These are phyloP conservation scores for Xylaria arbuscula DNA, from an alignment of 2,329 filamentous ascomycete species.

Conservation along the genomic window DNA sequence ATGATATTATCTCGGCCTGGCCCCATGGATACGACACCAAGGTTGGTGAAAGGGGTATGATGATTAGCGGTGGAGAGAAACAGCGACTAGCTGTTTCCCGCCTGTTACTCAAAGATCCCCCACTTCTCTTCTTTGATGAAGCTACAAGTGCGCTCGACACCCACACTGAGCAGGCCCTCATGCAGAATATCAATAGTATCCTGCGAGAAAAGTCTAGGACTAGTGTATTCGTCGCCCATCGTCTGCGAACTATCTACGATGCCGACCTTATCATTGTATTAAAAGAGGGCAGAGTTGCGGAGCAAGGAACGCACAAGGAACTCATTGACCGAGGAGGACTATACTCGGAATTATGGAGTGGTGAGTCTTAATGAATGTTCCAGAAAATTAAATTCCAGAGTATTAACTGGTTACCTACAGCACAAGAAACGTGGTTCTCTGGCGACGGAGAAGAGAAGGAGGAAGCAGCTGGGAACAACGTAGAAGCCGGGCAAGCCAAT, in stretches of 20 bases:
- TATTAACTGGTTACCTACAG: constrained; percentile 27
- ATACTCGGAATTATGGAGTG: constrained; percentile 91
- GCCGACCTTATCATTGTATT: constrained; percentile 93
- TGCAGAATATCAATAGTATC: constrained; percentile 93
- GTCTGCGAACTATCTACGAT: constrained; percentile 92
- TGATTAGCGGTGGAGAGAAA: constrained; percentile 96
- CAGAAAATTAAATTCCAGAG: no score
- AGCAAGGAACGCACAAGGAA: constrained; percentile 87
- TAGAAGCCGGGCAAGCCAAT: neutral
- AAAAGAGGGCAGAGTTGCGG: constrained; percentile 84
- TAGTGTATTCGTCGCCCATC: constrained; percentile 94
- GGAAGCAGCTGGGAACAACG: neutral
- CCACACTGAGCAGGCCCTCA: constrained; percentile 89
- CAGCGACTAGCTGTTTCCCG: constrained; percentile 87
- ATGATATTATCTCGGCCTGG: constrained; percentile 82
- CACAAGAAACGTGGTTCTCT: constrained; percentile 37
- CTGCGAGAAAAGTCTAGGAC: constrained; percentile 88
- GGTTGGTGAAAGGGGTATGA: constrained; percentile 93
- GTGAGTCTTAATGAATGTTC: constrained; percentile 62
- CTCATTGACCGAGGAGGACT: constrained; percentile 82
- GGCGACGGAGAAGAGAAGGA: constrained; percentile 30
- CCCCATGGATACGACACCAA: constrained; percentile 91
- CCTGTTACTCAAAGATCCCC: constrained; percentile 87
- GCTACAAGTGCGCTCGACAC: constrained; percentile 93
- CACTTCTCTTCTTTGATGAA: constrained; percentile 93